Percentiles rank a stretch among this genome's conserved stretches.
Conservation (phyloP, 495 filamentous ascomycete genomes). For the Podospora pseudopauciseta region DNA sequence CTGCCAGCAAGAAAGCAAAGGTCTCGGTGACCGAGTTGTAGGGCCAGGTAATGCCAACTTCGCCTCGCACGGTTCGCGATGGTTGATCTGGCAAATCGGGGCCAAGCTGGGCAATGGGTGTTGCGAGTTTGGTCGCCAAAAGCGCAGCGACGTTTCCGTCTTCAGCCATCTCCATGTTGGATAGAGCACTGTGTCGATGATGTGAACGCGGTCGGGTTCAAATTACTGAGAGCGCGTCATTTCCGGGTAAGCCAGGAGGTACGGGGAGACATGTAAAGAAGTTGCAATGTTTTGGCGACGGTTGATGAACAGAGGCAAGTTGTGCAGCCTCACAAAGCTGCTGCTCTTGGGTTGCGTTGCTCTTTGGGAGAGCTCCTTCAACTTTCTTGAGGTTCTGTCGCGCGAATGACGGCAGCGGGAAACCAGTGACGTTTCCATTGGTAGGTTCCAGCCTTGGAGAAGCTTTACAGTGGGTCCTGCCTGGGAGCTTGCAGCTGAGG, state of each 20-base stretch:
- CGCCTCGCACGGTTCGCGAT: slow-evolving; percentile 47
- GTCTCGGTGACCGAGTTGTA: slow-evolving; percentile 72
- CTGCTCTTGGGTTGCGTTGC: background rate
- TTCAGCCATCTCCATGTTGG: slow-evolving; percentile 26
- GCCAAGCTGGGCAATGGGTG: slow-evolving; percentile 63
- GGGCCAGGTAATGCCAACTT: slow-evolving; percentile 86
- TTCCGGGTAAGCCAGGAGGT: background rate
- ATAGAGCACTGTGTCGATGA: background rate
- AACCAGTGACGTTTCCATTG: background rate
- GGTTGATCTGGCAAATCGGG: slow-evolving; percentile 47
- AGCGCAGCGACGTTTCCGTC: slow-evolving; percentile 8
- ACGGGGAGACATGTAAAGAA: background rate
- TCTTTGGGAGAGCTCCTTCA: background rate
- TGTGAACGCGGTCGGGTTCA: background rate
- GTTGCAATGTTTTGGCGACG: background rate
- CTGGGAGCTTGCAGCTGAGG: background rate
- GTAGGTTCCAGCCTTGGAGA: background rate
- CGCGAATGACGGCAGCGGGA: background rate
- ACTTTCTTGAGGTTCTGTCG: background rate
- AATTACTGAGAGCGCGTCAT: background rate
- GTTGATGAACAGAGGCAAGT: background rate
- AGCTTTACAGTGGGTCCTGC: background rate
- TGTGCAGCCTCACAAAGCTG: background rate
- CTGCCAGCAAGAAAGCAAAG: slow-evolving; percentile 73
- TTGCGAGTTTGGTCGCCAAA: slow-evolving; percentile 22